Evolutionary conservation across 768 basidiomycete species (phyloP).

Genomic region (Clathrus columnatus): DNA sequence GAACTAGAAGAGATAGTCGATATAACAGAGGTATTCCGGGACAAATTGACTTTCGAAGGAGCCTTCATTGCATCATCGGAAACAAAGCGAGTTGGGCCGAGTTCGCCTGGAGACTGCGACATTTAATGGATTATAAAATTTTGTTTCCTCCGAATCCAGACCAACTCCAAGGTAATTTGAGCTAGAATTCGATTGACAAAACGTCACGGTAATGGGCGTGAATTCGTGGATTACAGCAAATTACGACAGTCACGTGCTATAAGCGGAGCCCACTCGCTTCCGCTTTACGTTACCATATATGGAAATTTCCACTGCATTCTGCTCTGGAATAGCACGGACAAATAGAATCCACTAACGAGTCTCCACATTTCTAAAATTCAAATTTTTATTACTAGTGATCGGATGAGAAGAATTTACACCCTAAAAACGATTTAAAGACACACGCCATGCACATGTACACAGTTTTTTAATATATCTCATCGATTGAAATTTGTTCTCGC

Average conservation of each 20-base stretch:
- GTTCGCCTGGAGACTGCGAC: not conserved
- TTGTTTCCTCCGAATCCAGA: not conserved
- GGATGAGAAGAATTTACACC: too few relatives aligned
- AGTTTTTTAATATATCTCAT: too few relatives aligned
- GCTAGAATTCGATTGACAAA: too few relatives aligned
- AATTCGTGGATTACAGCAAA: not conserved
- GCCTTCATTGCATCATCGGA: not conserved
- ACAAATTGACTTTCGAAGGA: not conserved
- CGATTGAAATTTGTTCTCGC: too few relatives aligned
- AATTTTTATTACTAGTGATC: too few relatives aligned
- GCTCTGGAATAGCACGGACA: not conserved
- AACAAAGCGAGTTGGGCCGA: too few relatives aligned
- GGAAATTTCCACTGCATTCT: not conserved
- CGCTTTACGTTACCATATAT: too few relatives aligned
- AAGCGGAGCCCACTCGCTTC: not conserved
- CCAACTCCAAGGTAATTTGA: too few relatives aligned
- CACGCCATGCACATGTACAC: too few relatives aligned
- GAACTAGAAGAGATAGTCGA: constrained; percentile 1
- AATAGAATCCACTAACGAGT: too few relatives aligned
- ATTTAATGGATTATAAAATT: not conserved
- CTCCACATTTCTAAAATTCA: too few relatives aligned
- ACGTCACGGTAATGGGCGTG: not conserved
- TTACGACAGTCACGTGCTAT: not conserved
- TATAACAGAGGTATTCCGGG: constrained; percentile 2
- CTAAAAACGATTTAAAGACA: too few relatives aligned